These are phyloP conservation scores for Chaetomium tenue DNA, from an alignment of 495 filamentous ascomycete species.

Conservation along the genomic window DNA sequence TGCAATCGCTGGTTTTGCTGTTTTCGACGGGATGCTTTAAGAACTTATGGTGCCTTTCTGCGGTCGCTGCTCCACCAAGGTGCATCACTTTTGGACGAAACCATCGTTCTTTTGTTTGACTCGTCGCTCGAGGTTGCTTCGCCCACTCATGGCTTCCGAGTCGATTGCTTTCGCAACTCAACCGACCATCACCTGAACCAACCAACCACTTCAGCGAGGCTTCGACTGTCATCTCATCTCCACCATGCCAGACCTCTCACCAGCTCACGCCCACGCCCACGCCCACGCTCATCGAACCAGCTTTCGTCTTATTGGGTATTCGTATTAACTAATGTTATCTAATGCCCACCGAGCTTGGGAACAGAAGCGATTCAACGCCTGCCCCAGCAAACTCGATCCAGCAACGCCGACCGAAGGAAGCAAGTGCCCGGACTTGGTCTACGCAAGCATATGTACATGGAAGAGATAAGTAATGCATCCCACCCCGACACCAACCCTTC, in stretches of 20 bases:
- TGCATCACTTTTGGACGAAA: neutral
- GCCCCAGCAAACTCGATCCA: slow-evolving; percentile 9
- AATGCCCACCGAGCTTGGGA: slow-evolving; percentile 10
- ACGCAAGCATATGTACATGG: slow-evolving; percentile 20
- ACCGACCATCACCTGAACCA: too few relatives aligned
- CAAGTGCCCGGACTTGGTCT: slow-evolving; percentile 24
- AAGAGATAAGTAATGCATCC: slow-evolving; percentile 20
- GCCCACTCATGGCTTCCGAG: neutral
- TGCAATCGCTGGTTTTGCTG: neutral
- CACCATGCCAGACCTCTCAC: neutral
- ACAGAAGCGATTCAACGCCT: slow-evolving; percentile 22
- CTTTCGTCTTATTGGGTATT: slow-evolving; percentile 17
- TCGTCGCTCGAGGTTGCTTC: too few relatives aligned
- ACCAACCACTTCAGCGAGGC: too few relatives aligned
- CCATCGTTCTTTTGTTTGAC: neutral
- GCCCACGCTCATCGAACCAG: slow-evolving; percentile 1
- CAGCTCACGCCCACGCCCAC: neutral
- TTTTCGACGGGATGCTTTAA: neutral
- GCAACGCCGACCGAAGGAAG: slow-evolving; percentile 21
- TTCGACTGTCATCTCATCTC: neutral
- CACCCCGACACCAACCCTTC: slow-evolving; percentile 2
- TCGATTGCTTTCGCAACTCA: too few relatives aligned
- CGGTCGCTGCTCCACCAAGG: too few relatives aligned
- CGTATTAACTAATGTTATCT: slow-evolving; percentile 24
- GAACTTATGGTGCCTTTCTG: neutral